phyloP scores from a whole-genome alignment of 768 basidiomycete genomes.

The Tricholoma bakamatsutake region DNA sequence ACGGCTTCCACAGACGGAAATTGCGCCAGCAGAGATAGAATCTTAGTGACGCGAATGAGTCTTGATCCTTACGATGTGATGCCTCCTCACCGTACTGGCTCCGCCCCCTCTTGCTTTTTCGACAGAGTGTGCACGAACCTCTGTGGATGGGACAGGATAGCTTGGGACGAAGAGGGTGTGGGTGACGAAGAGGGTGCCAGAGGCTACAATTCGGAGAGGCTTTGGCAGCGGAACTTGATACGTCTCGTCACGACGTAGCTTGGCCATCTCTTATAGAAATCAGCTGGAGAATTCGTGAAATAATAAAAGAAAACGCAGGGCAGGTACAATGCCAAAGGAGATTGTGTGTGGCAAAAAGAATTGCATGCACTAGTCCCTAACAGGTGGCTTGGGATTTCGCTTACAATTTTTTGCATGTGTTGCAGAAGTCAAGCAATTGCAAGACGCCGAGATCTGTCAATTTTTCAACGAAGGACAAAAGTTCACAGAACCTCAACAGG shows the following conservation, averaged over 20 bases:
- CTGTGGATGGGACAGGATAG: constrained; percentile 53
- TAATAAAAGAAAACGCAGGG: background rate
- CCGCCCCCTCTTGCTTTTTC: constrained; percentile 64
- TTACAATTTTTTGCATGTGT: constrained; percentile 4
- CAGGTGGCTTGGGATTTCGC: constrained; percentile 12
- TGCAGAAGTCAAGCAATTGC: background rate
- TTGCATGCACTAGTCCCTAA: background rate
- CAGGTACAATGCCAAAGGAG: constrained; percentile 1
- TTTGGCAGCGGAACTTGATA: constrained; percentile 20
- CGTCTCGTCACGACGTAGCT: constrained; percentile 38
- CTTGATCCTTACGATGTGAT: background rate
- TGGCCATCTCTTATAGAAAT: constrained; percentile 31
- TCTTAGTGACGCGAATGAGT: constrained; percentile 19
- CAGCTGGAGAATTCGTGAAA: constrained; percentile 7
- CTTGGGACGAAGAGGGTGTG: constrained; percentile 60
- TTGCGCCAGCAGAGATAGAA: constrained; percentile 69
- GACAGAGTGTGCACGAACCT: constrained; percentile 68
- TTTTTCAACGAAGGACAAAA: background rate
- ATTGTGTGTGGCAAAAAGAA: background rate
- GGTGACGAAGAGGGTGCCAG: constrained; percentile 76
- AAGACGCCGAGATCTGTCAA: constrained; percentile 2
- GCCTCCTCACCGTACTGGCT: constrained; percentile 44
- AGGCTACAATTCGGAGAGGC: constrained; percentile 69
- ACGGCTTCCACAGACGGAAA: constrained; percentile 60
- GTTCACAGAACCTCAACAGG: background rate